Base-by-base conservation (phyloP, 2,329 filamentous ascomycete species). In the Botryosphaeria dothidea region DNA sequence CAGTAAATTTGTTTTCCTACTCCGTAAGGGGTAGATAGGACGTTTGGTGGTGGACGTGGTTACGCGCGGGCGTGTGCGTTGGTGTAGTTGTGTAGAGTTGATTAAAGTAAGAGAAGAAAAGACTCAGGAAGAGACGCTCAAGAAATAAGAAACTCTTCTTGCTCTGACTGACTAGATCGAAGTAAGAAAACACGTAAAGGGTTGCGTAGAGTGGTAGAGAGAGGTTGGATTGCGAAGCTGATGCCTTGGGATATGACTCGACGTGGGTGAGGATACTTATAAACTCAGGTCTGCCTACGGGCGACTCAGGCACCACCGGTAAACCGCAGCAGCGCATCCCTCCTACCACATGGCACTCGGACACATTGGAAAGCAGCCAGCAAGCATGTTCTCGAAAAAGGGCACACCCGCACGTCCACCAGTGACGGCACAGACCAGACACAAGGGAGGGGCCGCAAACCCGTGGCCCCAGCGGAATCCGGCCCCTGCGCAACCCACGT, bases 231-330 rank as follows among this genome's bases (percentile, higher is more conserved):
- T 31, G 23, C 5, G 41, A 60, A 60, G 56, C 56, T 60, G 56
- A 60, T 60, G 56, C 56, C 56, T 60, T 60, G 38, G 25, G 38
- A 31, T 46, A 60, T 60, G 56, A 60, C 56, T 60, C 56, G 56
- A 60, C 56, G 56, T 23, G 56, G 41, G 56, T 21, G 41, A 46
- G 25, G 41, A 60, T 60, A 60, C 56, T 60, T 60, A 60, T 60
- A 60, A 58, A n/a, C 17, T 34, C n/a, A 9, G 41, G 41, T 60
- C 38, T 60, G 56, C 56, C 56, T 60, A 46, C 56, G 38, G 38
- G 29, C 21, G 19, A 46, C 56, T 60, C 56, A 60, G 56, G 56
- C 56, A 60, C 34, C 51, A n/a, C 36, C 19, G 34, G 31, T 31
- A 38, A 23, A 17, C n/a, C 51, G 51, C 51, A 58, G 36, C 54